phyloP scores from a whole-genome alignment of 1,139 yeast species.

The Nadsonia starkeyi-henricii region DNA sequence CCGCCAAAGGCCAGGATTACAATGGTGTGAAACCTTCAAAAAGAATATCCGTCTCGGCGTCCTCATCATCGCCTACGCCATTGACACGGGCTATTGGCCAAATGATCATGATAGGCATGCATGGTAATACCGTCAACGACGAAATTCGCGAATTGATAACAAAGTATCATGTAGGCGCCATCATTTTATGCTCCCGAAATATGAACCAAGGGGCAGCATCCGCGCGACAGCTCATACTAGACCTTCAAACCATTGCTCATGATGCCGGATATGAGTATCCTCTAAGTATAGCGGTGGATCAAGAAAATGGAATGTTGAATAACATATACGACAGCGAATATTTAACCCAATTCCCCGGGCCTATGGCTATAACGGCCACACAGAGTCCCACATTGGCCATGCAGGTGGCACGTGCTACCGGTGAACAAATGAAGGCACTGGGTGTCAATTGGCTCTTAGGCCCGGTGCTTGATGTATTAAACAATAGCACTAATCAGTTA shows the following conservation, averaged over 20 bases:
- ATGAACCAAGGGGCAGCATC: slow-evolving; percentile 34
- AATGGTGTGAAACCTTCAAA: no score
- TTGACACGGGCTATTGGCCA: slow-evolving; percentile 31
- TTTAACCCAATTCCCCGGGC: slow-evolving; percentile 49
- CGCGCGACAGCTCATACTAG: slow-evolving; percentile 36
- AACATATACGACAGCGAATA: slow-evolving; percentile 39
- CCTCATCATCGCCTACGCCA: slow-evolving; percentile 11
- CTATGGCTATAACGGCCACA: slow-evolving; percentile 52
- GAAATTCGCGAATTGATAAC: slow-evolving; percentile 44
- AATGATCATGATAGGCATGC: slow-evolving; percentile 49
- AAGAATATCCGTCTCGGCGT: no score
- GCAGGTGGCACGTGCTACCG: slow-evolving; percentile 43
- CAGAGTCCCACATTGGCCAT: slow-evolving; percentile 38
- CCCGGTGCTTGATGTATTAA: slow-evolving; percentile 50
- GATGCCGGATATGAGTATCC: slow-evolving; percentile 42
- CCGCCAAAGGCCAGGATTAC: no score
- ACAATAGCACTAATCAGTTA: slow-evolving; percentile 41
- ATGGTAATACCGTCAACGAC: slow-evolving; percentile 41
- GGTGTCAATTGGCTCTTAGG: slow-evolving; percentile 49
- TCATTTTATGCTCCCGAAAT: slow-evolving; percentile 44
- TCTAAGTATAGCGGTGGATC: slow-evolving; percentile 30
- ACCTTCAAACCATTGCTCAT: slow-evolving; percentile 43
- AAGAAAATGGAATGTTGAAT: slow-evolving; percentile 39
- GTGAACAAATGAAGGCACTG: slow-evolving; percentile 36
- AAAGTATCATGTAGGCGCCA: slow-evolving; percentile 41